phyloP scores from a whole-genome alignment of 768 basidiomycete genomes.

The Tulasnella sp. region DNA sequence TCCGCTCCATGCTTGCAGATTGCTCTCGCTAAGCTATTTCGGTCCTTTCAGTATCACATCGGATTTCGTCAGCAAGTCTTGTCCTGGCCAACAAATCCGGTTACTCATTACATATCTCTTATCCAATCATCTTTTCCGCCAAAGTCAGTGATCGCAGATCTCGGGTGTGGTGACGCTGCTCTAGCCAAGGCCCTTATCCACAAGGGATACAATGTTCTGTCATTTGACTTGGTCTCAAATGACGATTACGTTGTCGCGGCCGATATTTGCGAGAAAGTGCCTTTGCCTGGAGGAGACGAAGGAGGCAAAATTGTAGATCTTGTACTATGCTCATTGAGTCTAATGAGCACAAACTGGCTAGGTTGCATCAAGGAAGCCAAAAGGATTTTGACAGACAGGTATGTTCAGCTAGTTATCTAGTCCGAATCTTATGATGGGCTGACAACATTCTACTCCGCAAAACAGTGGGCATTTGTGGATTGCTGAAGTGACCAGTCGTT shows the following conservation, averaged over 20 bases:
- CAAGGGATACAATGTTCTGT: slow-evolving; percentile 54
- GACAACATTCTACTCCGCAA: no score
- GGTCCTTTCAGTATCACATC: slow-evolving; percentile 74
- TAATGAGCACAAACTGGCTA: slow-evolving; percentile 98
- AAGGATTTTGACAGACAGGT: slow-evolving; percentile 77
- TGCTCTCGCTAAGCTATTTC: no score
- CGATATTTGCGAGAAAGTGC: slow-evolving; percentile 71
- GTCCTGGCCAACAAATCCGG: slow-evolving; percentile 89
- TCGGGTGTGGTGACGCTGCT: slow-evolving; percentile 91
- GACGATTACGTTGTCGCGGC: slow-evolving; percentile 69
- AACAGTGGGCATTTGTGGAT: slow-evolving; percentile 74
- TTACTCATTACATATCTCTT: slow-evolving; percentile 59
- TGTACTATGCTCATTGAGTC: slow-evolving; percentile 82
- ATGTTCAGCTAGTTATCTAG: slow-evolving; percentile 22
- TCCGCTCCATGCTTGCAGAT: not conserved
- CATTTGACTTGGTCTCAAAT: slow-evolving; percentile 70
- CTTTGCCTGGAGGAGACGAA: slow-evolving; percentile 69
- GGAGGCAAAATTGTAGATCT: slow-evolving; percentile 73
- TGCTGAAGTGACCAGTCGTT: slow-evolving; percentile 81
- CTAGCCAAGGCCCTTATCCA: slow-evolving; percentile 63
- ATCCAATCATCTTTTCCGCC: slow-evolving; percentile 47
- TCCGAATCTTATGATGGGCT: not conserved
- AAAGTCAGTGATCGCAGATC: slow-evolving; percentile 70
- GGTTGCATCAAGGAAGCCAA: slow-evolving; percentile 77
- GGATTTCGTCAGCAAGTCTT: slow-evolving; percentile 87